Evolutionary conservation across 2,329 filamentous ascomycete genomes (phyloP).

Genomic region (Penicillium sp.): DNA sequence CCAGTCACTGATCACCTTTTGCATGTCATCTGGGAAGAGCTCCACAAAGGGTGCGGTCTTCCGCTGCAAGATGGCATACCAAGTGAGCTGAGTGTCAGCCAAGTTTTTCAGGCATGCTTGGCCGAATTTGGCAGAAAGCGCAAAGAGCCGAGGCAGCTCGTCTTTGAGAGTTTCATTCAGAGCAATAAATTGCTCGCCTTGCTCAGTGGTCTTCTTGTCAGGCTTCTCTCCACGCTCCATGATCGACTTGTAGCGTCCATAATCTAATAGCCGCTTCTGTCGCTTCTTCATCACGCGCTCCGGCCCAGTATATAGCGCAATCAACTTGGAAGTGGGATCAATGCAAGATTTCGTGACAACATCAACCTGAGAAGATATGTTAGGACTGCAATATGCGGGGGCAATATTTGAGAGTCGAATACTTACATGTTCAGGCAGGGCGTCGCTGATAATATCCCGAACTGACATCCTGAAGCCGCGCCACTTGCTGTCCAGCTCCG

Average conservation of each 20-base stretch:
- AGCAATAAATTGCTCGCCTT: conserved; percentile 84
- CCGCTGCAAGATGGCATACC: conserved; percentile 79
- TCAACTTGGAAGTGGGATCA: conserved; percentile 80
- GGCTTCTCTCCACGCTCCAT: conserved; percentile 79
- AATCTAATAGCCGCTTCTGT: conserved; percentile 87
- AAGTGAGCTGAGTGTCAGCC: conserved; percentile 76
- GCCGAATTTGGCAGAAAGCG: conserved; percentile 76
- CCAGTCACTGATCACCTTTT: conserved; percentile 75
- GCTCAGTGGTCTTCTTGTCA: conserved; percentile 79
- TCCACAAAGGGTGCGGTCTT: conserved; percentile 76
- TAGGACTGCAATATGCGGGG: not conserved
- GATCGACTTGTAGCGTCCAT: conserved; percentile 74
- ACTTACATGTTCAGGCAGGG: conserved; percentile 76
- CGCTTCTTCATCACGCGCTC: conserved; percentile 91
- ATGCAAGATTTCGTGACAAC: conserved; percentile 80
- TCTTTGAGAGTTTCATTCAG: conserved; percentile 92
- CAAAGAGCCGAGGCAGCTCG: conserved; percentile 81
- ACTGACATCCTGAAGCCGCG: conserved; percentile 84
- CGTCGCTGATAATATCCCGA: conserved; percentile 78
- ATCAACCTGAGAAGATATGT: conserved; percentile 42
- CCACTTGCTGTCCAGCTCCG: conserved; percentile 92
- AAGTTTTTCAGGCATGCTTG: conserved; percentile 81
- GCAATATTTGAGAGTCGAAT: not conserved
- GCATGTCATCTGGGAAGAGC: conserved; percentile 63
- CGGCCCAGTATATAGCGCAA: conserved; percentile 78